phyloP scores from a whole-genome alignment of 2,329 filamentous ascomycete species.

The Stachybotrys elegans region DNA sequence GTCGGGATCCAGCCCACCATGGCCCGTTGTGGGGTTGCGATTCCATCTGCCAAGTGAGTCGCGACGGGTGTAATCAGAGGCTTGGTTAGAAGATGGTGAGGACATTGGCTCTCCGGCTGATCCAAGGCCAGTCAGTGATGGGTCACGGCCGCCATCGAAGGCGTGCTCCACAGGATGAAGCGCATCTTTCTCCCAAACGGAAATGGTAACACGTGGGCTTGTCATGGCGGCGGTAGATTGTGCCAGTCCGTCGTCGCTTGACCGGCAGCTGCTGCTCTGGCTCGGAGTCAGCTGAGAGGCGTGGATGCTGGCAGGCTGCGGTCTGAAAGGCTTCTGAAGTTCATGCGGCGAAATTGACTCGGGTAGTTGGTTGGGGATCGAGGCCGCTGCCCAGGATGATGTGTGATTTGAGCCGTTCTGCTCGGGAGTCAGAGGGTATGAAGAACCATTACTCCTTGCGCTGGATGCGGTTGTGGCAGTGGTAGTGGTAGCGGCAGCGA shows the following conservation, averaged over 20 bases:
- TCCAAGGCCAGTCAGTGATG: slow-evolving; percentile 27
- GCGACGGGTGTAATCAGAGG: slow-evolving; percentile 21
- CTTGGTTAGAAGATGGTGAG: slow-evolving; percentile 13
- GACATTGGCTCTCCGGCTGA: slow-evolving; percentile 35
- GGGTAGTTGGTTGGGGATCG: slow-evolving; percentile 18
- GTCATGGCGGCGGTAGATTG: slow-evolving; percentile 37
- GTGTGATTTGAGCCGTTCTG: slow-evolving; percentile 44
- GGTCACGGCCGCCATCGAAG: slow-evolving; percentile 31
- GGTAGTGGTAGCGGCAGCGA: slow-evolving; percentile 9
- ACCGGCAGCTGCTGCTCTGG: slow-evolving; percentile 42
- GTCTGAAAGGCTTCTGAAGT: slow-evolving; percentile 34
- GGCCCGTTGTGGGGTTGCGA: slow-evolving; percentile 31
- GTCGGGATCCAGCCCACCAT: slow-evolving; percentile 42
- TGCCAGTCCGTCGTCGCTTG: slow-evolving; percentile 44
- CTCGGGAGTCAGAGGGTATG: slow-evolving; percentile 46
- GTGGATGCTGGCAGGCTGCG: slow-evolving; percentile 22
- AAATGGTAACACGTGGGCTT: slow-evolving; percentile 53
- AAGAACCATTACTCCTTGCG: slow-evolving; percentile 30
- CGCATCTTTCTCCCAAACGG: slow-evolving; percentile 45
- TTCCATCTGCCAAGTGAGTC: slow-evolving; percentile 38
- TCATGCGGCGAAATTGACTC: slow-evolving; percentile 37
- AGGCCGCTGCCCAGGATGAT: slow-evolving; percentile 38
- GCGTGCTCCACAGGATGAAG: slow-evolving; percentile 34
- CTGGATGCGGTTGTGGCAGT: slow-evolving; percentile 15
- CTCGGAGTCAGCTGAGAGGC: slow-evolving; percentile 42